Evolutionary conservation across 1,284 basidiomycete species (phyloP).

Genomic region (Cryptococcus hybrid): DNA sequence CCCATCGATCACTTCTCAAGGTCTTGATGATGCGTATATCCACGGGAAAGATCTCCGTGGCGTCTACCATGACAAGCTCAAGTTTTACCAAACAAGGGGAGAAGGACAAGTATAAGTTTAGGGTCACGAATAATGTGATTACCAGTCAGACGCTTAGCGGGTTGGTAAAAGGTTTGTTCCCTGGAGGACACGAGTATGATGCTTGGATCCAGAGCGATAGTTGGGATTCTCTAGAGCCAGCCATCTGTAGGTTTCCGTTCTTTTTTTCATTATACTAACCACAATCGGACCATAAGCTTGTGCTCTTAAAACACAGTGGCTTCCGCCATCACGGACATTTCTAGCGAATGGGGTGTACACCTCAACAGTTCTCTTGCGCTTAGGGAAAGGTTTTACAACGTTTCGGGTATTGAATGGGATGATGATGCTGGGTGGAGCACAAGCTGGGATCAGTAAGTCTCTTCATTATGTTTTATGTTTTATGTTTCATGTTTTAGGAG

Average conservation of each 20-base stretch:
- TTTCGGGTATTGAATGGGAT: slow-evolving; percentile 26
- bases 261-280: not conserved
- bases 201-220: slow-evolving; percentile 24
- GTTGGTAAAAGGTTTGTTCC: slow-evolving; percentile 30
- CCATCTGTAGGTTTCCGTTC: slow-evolving; percentile 16
- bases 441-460: slow-evolving; percentile 30
- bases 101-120: slow-evolving; percentile 25
- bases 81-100: slow-evolving; percentile 30
- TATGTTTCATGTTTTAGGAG: not conserved
- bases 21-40: slow-evolving; percentile 27
- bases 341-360: slow-evolving; percentile 26
- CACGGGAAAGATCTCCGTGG: slow-evolving; percentile 35
- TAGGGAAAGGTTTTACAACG: slow-evolving; percentile 26
- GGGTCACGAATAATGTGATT: slow-evolving; percentile 43
- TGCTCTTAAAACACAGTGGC: slow-evolving; percentile 7
- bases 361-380: slow-evolving; percentile 20
- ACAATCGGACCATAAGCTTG: slow-evolving; percentile 2
- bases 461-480: not conserved
- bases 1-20: slow-evolving; percentile 32
- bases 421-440: slow-evolving; percentile 24
- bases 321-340: slow-evolving; percentile 10
- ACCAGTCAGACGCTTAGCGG: slow-evolving; percentile 34
- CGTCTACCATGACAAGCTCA: slow-evolving; percentile 33
- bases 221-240: slow-evolving; percentile 37
- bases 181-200: slow-evolving; percentile 23